Conservation (phyloP, 345 rosid species). For the Orychophragmus violaceus region DNA sequence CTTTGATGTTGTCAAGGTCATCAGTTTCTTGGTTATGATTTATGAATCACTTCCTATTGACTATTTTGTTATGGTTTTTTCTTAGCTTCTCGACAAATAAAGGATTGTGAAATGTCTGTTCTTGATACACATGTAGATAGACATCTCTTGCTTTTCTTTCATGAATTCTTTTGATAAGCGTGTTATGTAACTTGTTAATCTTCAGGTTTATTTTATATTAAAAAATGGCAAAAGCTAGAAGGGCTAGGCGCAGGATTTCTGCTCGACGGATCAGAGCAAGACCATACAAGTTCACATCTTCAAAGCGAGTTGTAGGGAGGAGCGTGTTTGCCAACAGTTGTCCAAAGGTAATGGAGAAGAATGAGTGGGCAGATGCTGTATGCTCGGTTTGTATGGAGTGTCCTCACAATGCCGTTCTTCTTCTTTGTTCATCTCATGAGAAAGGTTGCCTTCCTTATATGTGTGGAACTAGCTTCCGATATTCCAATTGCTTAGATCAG, state of each 20-base stretch:
- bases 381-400: conserved; percentile 14
- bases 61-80: no score
- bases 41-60: no score
- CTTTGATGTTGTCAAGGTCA: not conserved
- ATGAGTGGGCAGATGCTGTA: not conserved
- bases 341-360: conserved; percentile 5
- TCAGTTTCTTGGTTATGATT: no score
- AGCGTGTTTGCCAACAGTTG: not conserved
- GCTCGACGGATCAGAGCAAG: conserved; percentile 15
- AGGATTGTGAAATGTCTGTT: not conserved
- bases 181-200: not conserved
- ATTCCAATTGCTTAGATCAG: conserved; percentile 17
- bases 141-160: not conserved
- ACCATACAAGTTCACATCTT: conserved; percentile 9
- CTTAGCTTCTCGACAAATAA: no score
- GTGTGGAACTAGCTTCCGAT: conserved; percentile 16
- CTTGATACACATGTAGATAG: not conserved
- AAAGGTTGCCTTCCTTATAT: conserved; percentile 18
- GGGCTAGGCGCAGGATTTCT: not conserved
- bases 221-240: conserved; percentile 11
- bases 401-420: conserved; percentile 17
- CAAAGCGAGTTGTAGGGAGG: not conserved
- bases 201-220: not conserved
- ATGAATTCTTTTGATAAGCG: not conserved
- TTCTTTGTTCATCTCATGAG: conserved; percentile 18